phyloP scores from a whole-genome alignment of 176 grass and related monocot genomes.

The Oryza meyeriana region DNA sequence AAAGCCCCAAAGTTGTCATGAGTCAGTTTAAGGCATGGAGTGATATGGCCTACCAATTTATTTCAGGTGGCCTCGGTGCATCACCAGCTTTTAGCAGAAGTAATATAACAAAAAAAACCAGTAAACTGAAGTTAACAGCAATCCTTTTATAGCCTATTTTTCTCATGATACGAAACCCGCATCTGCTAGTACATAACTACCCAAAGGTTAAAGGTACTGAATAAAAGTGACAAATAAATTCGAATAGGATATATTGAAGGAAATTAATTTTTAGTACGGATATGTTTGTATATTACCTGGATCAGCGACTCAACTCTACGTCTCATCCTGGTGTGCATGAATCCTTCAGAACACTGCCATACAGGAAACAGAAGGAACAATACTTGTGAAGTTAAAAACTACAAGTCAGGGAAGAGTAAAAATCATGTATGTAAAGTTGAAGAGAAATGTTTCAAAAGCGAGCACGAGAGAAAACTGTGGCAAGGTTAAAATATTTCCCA shows the following conservation, averaged over 20 bases:
- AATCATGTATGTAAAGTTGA: neutral
- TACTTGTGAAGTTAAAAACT: slow-evolving; percentile 9
- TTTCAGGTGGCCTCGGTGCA: neutral
- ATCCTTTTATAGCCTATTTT: neutral
- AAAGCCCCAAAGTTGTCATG: neutral
- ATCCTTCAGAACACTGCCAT: slow-evolving; percentile 92
- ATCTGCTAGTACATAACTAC: slow-evolving; percentile 15
- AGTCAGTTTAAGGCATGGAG: neutral
- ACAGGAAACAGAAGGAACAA: slow-evolving; percentile 22
- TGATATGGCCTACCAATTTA: neutral
- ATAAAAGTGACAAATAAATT: slow-evolving; percentile 6
- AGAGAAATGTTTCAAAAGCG: neutral
- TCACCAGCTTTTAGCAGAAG: neutral
- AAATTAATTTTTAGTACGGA: neutral
- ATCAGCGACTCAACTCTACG: slow-evolving; percentile 93
- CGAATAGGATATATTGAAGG: neutral
- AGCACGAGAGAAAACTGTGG: neutral
- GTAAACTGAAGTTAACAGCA: neutral
- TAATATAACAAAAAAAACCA: neutral
- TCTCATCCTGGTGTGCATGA: slow-evolving; percentile 99
- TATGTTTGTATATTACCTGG: slow-evolving; percentile 52
- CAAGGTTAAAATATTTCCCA: neutral
- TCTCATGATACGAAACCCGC: neutral
- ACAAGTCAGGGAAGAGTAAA: neutral
- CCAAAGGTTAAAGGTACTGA: slow-evolving; percentile 7